Base-by-base conservation (phyloP, 2,329 filamentous ascomycete species). In the Colletotrichum sp. region DNA sequence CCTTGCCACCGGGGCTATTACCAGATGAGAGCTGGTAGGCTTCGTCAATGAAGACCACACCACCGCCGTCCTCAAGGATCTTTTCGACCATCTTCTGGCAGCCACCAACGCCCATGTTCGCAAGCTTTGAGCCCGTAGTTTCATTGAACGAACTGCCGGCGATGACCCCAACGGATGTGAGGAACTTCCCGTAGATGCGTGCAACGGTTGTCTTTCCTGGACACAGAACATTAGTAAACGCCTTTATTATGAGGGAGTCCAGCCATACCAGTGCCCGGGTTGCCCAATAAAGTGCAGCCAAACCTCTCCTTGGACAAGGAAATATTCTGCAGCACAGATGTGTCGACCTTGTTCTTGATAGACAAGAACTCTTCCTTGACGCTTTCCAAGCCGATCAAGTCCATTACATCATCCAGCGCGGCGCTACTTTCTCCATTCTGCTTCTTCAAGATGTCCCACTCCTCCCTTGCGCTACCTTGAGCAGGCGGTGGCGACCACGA, bases 31-130 rank as follows among this genome's bases (percentile, higher is more conserved):
- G 86, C 78, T 96, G 94, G 79, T 96, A 96, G 0, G 94, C 94
- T 81, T 96, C 94, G 76, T 96, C 95, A 26, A 96, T 93, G 80
- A 96, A 96, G 2, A 95, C 80, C 0, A 92, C 92, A 0, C 95
- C 95, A 0, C 94, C 94, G 0, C 90, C 92, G 1, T 83, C 78
- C 32, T 92, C 86, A 6, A 91, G 81, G 1, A 96, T 87, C 0
- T 80, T 65, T 1, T 86, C 82, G 0, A 87, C 24, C 0, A 92
- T 82, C 15, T 88, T 87, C 79, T 94, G 88, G 77, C 89, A 91
- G 0, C 88, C 91, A 0, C 84, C 71, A 0, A 95, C 89, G 0
- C 93, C 94, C 0, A 89, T 87, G 63, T 90, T 91, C 0, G 93
- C 91, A 0, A 96, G 87, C 18, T 88, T 87, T 0, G 94, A 91